phyloP scores from a whole-genome alignment of 768 basidiomycete genomes.

The Russula dissimulans region DNA sequence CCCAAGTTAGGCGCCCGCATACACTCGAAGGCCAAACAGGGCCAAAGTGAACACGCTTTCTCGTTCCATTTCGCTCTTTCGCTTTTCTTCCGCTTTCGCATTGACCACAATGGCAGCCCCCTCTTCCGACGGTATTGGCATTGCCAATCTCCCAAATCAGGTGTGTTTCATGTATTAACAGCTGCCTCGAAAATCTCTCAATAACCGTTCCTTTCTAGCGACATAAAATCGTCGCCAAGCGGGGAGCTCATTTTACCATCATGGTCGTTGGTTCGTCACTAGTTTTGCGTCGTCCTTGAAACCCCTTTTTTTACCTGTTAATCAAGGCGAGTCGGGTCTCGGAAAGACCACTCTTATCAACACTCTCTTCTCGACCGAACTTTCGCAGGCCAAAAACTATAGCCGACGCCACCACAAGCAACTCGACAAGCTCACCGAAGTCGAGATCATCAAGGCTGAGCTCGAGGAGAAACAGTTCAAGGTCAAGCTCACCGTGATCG shows the following conservation, averaged over 20 bases:
- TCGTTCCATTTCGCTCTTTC: too few species aligned
- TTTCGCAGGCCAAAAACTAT: constrained; percentile 90
- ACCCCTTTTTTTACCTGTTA: not conserved
- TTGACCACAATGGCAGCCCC: constrained; percentile 19
- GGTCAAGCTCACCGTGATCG: constrained; percentile 98
- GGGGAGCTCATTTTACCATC: constrained; percentile 94
- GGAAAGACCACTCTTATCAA: constrained; percentile 98
- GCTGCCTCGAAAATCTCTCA: not conserved
- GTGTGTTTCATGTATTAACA: constrained; percentile 34
- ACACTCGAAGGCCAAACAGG: not conserved
- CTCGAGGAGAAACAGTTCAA: constrained; percentile 99
- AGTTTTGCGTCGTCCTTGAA: not conserved
- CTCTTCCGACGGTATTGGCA: constrained; percentile 71
- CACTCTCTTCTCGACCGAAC: constrained; percentile 96
- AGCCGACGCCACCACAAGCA: constrained; percentile 83
- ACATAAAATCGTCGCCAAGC: constrained; percentile 99
- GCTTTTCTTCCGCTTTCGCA: not conserved
- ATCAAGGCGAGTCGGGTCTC: constrained; percentile 85
- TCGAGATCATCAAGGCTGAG: constrained; percentile 99
- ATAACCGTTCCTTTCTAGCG: constrained; percentile 40
- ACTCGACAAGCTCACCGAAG: constrained; percentile 96
- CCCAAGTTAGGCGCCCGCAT: too few species aligned
- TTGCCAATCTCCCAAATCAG: constrained; percentile 98
- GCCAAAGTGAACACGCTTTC: not conserved
- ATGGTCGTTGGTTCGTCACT: constrained; percentile 88